A percentile compares a stretch with the other conserved stretches of the same genome.
Conservation (phyloP, 2,329 filamentous ascomycete species). For the Mariannaea elegans region DNA sequence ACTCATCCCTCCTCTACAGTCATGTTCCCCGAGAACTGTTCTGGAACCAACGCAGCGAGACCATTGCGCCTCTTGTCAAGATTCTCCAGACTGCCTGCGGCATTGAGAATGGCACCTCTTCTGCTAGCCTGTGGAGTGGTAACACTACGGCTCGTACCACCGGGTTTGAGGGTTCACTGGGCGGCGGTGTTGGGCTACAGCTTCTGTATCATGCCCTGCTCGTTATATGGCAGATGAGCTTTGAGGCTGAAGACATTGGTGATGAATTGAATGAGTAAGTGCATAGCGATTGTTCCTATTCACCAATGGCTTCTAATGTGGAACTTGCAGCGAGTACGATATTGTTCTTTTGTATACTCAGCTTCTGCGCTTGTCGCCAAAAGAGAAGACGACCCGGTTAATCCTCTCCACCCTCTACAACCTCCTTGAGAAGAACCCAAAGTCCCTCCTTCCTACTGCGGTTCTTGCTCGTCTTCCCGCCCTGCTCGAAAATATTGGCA, state of each 20-base stretch:
- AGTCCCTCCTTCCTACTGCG: slow-evolving; percentile 82
- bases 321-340: slow-evolving; percentile 80
- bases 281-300: no score
- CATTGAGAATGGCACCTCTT: slow-evolving; percentile 71
- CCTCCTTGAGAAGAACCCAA: slow-evolving; percentile 74
- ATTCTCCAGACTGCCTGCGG: slow-evolving; percentile 83
- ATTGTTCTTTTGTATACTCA: slow-evolving; percentile 92
- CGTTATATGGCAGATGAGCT: slow-evolving; percentile 96
- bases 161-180: slow-evolving; percentile 69
- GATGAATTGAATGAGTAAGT: slow-evolving; percentile 85
- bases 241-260: slow-evolving; percentile 79
- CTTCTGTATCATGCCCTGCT: slow-evolving; percentile 93
- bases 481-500: slow-evolving; percentile 69
- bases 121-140: slow-evolving; percentile 69
- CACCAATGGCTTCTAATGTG: slow-evolving; percentile 26
- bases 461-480: slow-evolving; percentile 83
- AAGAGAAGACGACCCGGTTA: slow-evolving; percentile 96
- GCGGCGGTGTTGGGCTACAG: slow-evolving; percentile 89
- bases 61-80: slow-evolving; percentile 80
- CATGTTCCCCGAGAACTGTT: slow-evolving; percentile 80
- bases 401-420: slow-evolving; percentile 90
- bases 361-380: slow-evolving; percentile 89
- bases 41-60: slow-evolving; percentile 91
- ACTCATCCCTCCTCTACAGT: slow-evolving; percentile 84
- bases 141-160: slow-evolving; percentile 62